Conservation (phyloP, 2,329 filamentous ascomycete genomes). For the Beauveria sp. region DNA sequence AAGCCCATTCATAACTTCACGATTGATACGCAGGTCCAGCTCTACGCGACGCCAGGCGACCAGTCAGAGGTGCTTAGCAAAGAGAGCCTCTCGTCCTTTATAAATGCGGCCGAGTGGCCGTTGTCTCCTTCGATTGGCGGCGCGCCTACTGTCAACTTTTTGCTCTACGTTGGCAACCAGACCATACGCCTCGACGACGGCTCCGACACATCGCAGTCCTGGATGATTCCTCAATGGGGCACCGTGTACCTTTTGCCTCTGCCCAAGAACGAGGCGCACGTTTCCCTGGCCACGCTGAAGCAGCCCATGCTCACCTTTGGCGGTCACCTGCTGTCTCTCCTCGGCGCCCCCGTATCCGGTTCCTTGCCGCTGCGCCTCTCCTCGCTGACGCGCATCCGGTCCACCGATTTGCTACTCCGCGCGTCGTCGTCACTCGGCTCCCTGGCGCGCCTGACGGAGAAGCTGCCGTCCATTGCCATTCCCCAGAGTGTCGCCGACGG, state of each 20-base stretch:
- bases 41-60: slow-evolving; percentile 71
- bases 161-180: slow-evolving; percentile 78
- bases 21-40: slow-evolving; percentile 90
- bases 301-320: slow-evolving; percentile 85
- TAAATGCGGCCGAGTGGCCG: slow-evolving; percentile 97
- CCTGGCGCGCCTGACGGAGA: slow-evolving; percentile 74
- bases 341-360: slow-evolving; percentile 76
- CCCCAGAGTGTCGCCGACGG: slow-evolving; percentile 79
- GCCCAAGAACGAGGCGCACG: slow-evolving; percentile 35
- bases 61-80: slow-evolving; percentile 62
- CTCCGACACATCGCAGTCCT: slow-evolving; percentile 52
- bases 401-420: slow-evolving; percentile 76
- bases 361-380: slow-evolving; percentile 81
- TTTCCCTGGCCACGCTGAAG: slow-evolving; percentile 60
- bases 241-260: slow-evolving; percentile 53
- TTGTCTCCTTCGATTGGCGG: slow-evolving; percentile 87
- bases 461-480: slow-evolving; percentile 84
- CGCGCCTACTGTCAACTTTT: slow-evolving; percentile 92
- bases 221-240: slow-evolving; percentile 96
- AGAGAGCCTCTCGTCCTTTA: slow-evolving; percentile 86
- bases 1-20: slow-evolving; percentile 88
- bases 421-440: slow-evolving; percentile 93
- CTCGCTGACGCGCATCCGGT: slow-evolving; percentile 76
- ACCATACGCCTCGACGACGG: slow-evolving; percentile 51
- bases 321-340: slow-evolving; percentile 77